phyloP scores from a whole-genome alignment of 345 rosid species.

The Eucalyptus camaldulensis region DNA sequence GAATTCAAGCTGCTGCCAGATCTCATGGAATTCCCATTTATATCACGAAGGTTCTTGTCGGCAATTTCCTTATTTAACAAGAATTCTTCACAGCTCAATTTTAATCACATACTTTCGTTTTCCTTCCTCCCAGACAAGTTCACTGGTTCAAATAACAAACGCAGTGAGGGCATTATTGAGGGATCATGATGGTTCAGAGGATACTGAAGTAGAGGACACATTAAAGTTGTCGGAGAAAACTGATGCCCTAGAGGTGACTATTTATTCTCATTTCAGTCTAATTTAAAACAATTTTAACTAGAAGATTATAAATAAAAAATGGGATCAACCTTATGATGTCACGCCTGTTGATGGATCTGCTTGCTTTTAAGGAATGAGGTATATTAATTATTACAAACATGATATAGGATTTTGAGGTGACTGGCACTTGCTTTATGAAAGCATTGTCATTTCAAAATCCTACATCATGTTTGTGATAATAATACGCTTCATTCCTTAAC shows the following conservation, averaged over 20 bases:
- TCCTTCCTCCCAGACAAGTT: slow-evolving; percentile 53
- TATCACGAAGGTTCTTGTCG: slow-evolving; percentile 53
- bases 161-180: slow-evolving; percentile 37
- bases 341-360: not conserved
- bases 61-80: not conserved
- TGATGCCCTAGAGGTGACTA: slow-evolving; percentile 72
- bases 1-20: slow-evolving; percentile 62
- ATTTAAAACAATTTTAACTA: not conserved
- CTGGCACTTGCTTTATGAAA: not conserved
- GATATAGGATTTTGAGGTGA: not conserved
- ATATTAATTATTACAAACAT: not conserved
- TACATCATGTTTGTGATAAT: not conserved
- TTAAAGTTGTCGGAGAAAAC: slow-evolving; percentile 44
- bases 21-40: slow-evolving; percentile 60
- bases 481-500: not conserved
- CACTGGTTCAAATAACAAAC: slow-evolving; percentile 64
- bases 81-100: not conserved
- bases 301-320: not conserved
- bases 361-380: not conserved
- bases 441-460: not conserved
- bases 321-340: not conserved
- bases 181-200: slow-evolving; percentile 36
- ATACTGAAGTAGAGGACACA: slow-evolving; percentile 31
- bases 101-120: not conserved
- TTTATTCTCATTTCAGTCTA: not conserved